A percentile compares a stretch with the other conserved stretches of the same genome.
Conservation (phyloP, 257 asterid species). For the Salvia rosmarinus region DNA sequence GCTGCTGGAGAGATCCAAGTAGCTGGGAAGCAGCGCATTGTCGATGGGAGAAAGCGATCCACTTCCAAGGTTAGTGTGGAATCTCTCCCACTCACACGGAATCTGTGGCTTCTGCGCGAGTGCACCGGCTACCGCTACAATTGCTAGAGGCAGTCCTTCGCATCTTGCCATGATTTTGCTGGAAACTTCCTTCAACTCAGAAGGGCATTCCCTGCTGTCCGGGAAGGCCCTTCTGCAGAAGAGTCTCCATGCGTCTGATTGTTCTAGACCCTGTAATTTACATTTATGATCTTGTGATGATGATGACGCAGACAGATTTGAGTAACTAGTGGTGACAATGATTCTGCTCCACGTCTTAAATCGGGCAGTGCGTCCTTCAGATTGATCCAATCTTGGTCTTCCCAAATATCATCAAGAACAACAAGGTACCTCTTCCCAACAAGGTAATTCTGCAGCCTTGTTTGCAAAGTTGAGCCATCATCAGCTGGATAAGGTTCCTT, state of each 20-base stretch:
- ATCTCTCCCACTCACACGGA: constrained; percentile 37
- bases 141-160: constrained; percentile 51
- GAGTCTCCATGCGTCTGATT: constrained; percentile 47
- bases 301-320: too few relatives aligned
- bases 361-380: constrained; percentile 47
- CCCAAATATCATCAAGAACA: constrained; percentile 51
- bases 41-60: too few relatives aligned
- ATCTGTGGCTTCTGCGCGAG: constrained; percentile 34
- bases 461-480: neutral
- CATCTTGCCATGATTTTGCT: constrained; percentile 34
- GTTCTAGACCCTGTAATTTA: constrained; percentile 22
- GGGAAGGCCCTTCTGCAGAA: constrained; percentile 56
- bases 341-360: constrained; percentile 47
- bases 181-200: constrained; percentile 36
- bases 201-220: constrained; percentile 45
- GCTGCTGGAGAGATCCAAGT: constrained; percentile 48
- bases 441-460: constrained; percentile 25
- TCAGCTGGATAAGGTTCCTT: constrained; percentile 11
- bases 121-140: constrained; percentile 46
- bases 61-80: constrained; percentile 29
- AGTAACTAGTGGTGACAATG: constrained; percentile 47
- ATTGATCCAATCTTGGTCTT: constrained; percentile 37
- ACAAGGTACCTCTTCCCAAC: constrained; percentile 40
- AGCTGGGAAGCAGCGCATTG: constrained; percentile 37
- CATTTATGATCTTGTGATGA: constrained; percentile 18